Conservation (phyloP, 331 rosid species). For the Acacia concinna region DNA sequence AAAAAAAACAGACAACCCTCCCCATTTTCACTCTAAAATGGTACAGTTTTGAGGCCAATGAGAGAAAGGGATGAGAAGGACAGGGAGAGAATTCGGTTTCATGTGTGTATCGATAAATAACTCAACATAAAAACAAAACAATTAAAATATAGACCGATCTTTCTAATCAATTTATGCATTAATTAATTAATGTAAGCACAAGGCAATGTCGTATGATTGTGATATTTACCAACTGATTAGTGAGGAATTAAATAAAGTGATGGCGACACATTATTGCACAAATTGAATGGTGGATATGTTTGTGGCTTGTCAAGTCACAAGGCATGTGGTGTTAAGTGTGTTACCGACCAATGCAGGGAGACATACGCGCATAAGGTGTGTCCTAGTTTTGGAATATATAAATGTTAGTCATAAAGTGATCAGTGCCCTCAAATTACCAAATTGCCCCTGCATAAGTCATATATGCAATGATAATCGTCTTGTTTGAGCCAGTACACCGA, state of each 20-base stretch:
- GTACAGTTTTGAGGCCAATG: no score
- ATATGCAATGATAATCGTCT: background rate
- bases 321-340: constrained; percentile 36
- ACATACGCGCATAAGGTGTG: constrained; percentile 26
- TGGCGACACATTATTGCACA: constrained; percentile 29
- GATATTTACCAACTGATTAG: constrained; percentile 40
- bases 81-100: no score
- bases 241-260: constrained; percentile 20
- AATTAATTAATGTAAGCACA: background rate
- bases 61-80: no score
- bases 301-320: constrained; percentile 33
- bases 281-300: constrained; percentile 18
- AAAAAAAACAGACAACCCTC: no score
- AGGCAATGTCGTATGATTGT: constrained; percentile 29
- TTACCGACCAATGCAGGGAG: constrained; percentile 41
- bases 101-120: no score
- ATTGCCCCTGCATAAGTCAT: background rate
- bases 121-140: background rate
- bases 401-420: background rate
- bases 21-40: no score
- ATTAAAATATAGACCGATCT: background rate
- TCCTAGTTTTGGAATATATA: background rate
- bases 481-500: background rate
- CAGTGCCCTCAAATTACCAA: constrained; percentile 3
- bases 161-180: background rate